Percentiles rank a stretch among this genome's conserved stretches.
Evolutionary conservation across 306 rosid genomes (phyloP).

Genomic region (Astragalus membranaceus): DNA sequence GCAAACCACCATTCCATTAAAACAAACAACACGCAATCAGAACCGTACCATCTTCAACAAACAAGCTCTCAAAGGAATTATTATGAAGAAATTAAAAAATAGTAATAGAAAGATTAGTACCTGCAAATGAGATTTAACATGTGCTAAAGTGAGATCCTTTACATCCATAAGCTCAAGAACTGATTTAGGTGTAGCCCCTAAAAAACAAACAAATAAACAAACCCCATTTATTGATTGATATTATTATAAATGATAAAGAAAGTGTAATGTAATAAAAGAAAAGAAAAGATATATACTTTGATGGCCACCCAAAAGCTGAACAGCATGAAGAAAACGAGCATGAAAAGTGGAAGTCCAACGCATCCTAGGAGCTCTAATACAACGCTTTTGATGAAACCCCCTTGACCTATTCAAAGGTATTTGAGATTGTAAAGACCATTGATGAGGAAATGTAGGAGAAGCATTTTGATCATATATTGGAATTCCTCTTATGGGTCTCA

Average conservation of each 20-base stretch:
- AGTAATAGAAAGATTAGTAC: slow-evolving; percentile 21
- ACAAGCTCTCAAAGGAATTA: neutral
- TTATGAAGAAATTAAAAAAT: too few relatives aligned
- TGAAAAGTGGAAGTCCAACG: slow-evolving; percentile 95
- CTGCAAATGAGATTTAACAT: slow-evolving; percentile 99
- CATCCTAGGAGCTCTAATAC: slow-evolving; percentile 97
- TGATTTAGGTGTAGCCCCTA: slow-evolving; percentile 99
- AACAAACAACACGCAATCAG: slow-evolving; percentile 18
- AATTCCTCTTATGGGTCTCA: slow-evolving; percentile 89
- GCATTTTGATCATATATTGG: slow-evolving; percentile 57
- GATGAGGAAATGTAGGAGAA: slow-evolving; percentile 42
- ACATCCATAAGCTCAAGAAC: slow-evolving; percentile 99
- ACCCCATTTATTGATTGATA: too few relatives aligned
- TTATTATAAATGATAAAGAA: too few relatives aligned
- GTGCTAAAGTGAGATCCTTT: slow-evolving; percentile 97
- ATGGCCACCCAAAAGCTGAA: slow-evolving; percentile 94
- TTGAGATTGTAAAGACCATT: slow-evolving; percentile 28
- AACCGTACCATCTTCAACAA: slow-evolving; percentile 18
- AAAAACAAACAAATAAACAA: too few relatives aligned
- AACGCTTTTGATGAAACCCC: slow-evolving; percentile 74
- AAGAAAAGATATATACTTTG: slow-evolving; percentile 51
- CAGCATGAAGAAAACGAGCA: slow-evolving; percentile 96
- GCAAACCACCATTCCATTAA: slow-evolving; percentile 1
- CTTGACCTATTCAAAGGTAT: slow-evolving; percentile 52
- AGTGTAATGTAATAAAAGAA: too few relatives aligned